A percentile compares a stretch with the other conserved stretches of the same genome.
Evolutionary conservation across 352 stramenopile genomes (phyloP).

Genomic region (Globisporangium middletonii): DNA sequence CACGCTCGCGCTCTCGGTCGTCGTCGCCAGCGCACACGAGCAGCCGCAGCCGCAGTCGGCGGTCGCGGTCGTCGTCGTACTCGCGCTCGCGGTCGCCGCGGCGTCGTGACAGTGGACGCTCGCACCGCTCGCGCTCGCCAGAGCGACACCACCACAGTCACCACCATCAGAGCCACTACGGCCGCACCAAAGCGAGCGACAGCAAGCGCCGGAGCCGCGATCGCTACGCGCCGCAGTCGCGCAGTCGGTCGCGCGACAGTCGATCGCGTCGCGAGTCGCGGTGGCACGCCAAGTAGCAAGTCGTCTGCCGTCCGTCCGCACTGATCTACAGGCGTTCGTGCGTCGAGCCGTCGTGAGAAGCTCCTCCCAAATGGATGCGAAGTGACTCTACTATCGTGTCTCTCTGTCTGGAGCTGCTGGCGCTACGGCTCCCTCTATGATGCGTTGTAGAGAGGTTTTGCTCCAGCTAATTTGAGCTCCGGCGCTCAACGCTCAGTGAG

Average conservation of each 20-base stretch:
- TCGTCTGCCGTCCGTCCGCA: too few relatives aligned
- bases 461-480: too few relatives aligned
- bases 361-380: too few relatives aligned
- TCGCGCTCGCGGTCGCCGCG: constrained; percentile 29
- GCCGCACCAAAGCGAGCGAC: not conserved
- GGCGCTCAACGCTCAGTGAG: too few relatives aligned
- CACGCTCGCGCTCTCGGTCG: constrained; percentile 32
- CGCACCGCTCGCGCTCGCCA: constrained; percentile 5
- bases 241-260: constrained; percentile 4
- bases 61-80: constrained; percentile 28
- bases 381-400: too few relatives aligned
- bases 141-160: constrained; percentile 2
- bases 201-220: constrained; percentile 3
- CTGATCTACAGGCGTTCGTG: too few relatives aligned
- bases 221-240: not conserved
- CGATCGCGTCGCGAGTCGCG: constrained; percentile 5
- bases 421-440: too few relatives aligned
- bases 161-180: constrained; percentile 3
- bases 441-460: too few relatives aligned
- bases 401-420: too few relatives aligned
- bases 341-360: too few relatives aligned
- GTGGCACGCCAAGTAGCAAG: constrained; percentile 10
- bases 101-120: not conserved
- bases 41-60: constrained; percentile 19
- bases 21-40: constrained; percentile 17